Conservation (phyloP, 495 filamentous ascomycete species). For the Xylaria castorea region DNA sequence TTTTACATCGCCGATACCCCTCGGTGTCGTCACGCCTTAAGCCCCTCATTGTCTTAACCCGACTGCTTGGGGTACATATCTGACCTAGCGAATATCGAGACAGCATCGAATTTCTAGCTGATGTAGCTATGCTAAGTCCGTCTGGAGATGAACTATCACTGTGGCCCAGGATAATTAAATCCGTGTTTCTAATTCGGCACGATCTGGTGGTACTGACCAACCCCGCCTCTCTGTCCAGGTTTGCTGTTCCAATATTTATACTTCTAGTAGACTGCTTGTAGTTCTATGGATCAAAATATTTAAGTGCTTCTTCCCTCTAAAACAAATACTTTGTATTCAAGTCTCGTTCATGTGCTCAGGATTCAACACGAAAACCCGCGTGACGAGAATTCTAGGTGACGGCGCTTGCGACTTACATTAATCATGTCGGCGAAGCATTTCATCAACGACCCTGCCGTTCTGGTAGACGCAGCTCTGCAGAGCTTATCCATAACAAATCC, state of each 20-base stretch:
- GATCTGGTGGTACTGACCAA: background rate
- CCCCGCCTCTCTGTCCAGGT: background rate
- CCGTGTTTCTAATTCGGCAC: constrained; percentile 3
- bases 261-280: background rate
- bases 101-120: background rate
- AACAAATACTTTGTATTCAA: background rate
- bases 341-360: background rate
- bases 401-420: constrained; percentile 13
- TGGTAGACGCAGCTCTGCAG: constrained; percentile 80
- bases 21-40: constrained; percentile 4
- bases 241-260: background rate
- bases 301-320: background rate
- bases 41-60: constrained; percentile 12
- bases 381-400: background rate
- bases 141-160: background rate
- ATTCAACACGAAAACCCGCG: background rate
- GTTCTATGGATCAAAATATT: background rate
- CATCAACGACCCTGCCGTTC: constrained; percentile 80
- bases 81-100: background rate
- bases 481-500: constrained; percentile 86
- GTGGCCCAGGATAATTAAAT: background rate
- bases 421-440: constrained; percentile 84
- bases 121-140: background rate
- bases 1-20: no score
- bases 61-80: background rate